Evolutionary conservation across 768 basidiomycete species (phyloP).

Genomic region (Mycena filopes): DNA sequence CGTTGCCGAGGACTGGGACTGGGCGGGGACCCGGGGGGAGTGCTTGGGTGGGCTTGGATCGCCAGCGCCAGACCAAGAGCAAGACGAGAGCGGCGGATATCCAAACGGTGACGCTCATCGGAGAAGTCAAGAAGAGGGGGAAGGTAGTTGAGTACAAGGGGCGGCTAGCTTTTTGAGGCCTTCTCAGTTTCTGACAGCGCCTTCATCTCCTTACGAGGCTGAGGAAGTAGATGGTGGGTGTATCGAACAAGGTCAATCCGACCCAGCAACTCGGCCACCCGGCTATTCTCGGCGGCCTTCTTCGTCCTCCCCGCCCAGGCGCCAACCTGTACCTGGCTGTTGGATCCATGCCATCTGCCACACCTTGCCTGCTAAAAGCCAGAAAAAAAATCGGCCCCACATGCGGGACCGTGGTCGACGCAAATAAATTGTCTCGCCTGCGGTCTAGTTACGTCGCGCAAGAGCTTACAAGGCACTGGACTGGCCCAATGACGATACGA

Average conservation of each 20-base stretch:
- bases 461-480: no score
- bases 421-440: no score
- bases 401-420: no score
- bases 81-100: slow-evolving; percentile 46
- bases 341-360: no score
- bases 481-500: no score
- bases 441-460: no score
- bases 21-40: slow-evolving; percentile 78
- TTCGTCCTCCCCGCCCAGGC: no score
- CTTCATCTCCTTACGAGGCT: slow-evolving; percentile 21
- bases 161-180: slow-evolving; percentile 14
- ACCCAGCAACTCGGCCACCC: background rate
- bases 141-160: background rate
- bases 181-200: slow-evolving; percentile 8
- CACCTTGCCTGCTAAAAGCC: no score
- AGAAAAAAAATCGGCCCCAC: no score
- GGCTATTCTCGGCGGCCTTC: no score
- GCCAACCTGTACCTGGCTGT: no score
- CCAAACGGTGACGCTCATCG: slow-evolving; percentile 19
- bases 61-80: slow-evolving; percentile 54
- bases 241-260: background rate
- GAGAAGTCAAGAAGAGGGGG: slow-evolving; percentile 19
- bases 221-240: slow-evolving; percentile 8
- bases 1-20: slow-evolving; percentile 72
- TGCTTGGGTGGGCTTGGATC: slow-evolving; percentile 53